phyloP scores from a whole-genome alignment of 73 alveolate species.

The Blepharisma japonicum region DNA sequence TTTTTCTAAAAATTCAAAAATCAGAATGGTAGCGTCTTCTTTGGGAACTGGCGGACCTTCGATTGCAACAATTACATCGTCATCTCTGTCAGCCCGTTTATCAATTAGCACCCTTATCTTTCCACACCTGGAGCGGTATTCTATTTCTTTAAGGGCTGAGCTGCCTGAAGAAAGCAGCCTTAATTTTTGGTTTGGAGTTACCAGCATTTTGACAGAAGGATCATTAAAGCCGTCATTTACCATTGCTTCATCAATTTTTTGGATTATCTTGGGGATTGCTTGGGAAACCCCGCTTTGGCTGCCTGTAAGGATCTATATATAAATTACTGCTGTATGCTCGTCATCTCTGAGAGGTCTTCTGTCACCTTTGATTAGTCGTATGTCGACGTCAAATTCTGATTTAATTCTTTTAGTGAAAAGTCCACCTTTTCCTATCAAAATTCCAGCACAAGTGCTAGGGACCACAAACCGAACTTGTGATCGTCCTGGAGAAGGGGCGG shows the following conservation, averaged over 20 bases:
- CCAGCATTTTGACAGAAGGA: too few relatives aligned
- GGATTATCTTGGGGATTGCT: not conserved
- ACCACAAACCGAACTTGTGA: not conserved
- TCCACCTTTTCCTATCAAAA: conserved; percentile 22
- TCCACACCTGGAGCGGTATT: too few relatives aligned
- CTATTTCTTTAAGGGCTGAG: too few relatives aligned
- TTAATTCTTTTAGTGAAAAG: not conserved
- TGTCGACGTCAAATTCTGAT: not conserved
- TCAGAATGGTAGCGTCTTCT: not conserved
- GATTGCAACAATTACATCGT: not conserved
- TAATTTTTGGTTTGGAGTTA: too few relatives aligned
- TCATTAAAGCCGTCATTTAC: too few relatives aligned
- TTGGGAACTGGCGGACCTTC: not conserved
- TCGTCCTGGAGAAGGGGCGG: not conserved
- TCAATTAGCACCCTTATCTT: too few relatives aligned
- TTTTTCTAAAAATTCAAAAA: not conserved
- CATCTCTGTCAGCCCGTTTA: not conserved
- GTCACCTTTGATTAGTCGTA: conserved; percentile 4
- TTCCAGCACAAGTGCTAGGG: conserved; percentile 16
- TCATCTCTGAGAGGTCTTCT: conserved; percentile 9
- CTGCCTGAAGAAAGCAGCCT: too few relatives aligned
- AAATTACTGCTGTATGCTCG: not conserved
- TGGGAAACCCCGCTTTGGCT: not conserved
- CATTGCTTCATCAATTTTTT: not conserved
- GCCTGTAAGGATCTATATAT: conserved; percentile 16